Conservation (phyloP, 2,329 filamentous ascomycete species). For the Exophiala lecanii-corni region DNA sequence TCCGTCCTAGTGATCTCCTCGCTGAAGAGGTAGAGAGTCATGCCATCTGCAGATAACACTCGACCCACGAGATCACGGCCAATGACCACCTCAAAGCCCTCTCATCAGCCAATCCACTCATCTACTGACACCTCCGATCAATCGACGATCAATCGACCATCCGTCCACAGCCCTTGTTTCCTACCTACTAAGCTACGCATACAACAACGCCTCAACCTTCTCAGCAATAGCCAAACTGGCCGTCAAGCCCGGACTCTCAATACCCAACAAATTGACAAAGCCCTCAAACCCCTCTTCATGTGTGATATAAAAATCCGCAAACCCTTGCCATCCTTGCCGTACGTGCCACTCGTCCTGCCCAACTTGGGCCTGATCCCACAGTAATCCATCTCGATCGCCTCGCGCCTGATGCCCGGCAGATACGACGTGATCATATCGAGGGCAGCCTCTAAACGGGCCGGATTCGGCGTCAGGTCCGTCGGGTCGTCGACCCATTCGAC, state of each 20-base stretch:
- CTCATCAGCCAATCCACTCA: no score
- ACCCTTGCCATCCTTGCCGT: conserved; percentile 54
- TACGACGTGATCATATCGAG: conserved; percentile 72
- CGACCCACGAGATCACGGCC: no score
- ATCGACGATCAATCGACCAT: no score
- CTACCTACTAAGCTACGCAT: no score
- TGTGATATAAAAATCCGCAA: conserved; percentile 78
- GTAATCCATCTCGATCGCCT: conserved; percentile 72
- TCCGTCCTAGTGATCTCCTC: no score
- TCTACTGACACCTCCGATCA: no score
- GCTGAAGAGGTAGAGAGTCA: no score
- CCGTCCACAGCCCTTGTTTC: no score
- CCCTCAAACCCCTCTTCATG: conserved; percentile 73
- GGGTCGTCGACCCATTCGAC: conserved; percentile 86
- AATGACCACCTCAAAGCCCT: no score
- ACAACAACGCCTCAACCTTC: conserved; percentile 59
- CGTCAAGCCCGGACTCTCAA: conserved; percentile 89
- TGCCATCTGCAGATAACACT: no score
- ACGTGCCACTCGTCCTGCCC: conserved; percentile 56
- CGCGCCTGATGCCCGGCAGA: conserved; percentile 66
- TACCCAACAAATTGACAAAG: conserved; percentile 86
- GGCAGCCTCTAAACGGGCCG: conserved; percentile 59
- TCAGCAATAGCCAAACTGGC: conserved; percentile 82
- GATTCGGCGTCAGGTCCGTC: conserved; percentile 63
- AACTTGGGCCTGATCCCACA: conserved; percentile 90